Evolutionary conservation across 2,329 filamentous ascomycete genomes (phyloP), one percentile per base, ranked within the genome.

Genomic region (Diaporthe citrichinensis): DNA sequence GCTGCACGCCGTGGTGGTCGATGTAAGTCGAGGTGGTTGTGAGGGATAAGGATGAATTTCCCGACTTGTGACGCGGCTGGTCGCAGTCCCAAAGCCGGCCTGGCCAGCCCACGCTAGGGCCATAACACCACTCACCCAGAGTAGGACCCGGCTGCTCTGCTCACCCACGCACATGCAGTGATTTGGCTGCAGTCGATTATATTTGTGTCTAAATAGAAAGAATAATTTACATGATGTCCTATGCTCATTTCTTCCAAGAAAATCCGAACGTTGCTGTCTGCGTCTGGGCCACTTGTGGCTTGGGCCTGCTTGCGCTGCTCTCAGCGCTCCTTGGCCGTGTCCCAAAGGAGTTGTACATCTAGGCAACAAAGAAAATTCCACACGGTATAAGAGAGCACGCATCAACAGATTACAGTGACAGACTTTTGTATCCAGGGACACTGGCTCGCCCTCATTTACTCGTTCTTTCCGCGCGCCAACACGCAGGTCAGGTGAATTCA

Each of bases 91-190:
- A 51, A 61, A 44, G 58, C 55, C 49, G 71, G 57, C 53, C 44
- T 72, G 71, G 71, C 34, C 71, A 73, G 58, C 39, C 65, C 58
- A 55, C 71, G 71, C 71, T 73, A 73, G 55, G 71, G 71, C 71
- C 58, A 61, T 55, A 65, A 62, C 71, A 65, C 61, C 59, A 57
- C 58, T 65, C 23, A 41, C 57, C 36, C 39, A 65, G 20, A 57
- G 34, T 59, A 55, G 58, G 36, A 65, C 58, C 25, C 61, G 44
- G 20, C 36, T 55, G 46, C 34, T 55, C 58, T 65, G 36, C 12
- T 44, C 34, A 57, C 58, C 58, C 49, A 46, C 39, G 28, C 55
- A 46, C 36, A 34, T 28, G 23, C 15, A 55, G 34, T 10, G 31
- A 41, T 36, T 17, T 51, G 23, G n/a, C 28, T 46, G 12, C 31